A percentile compares a stretch with the other conserved stretches of the same genome.
These are phyloP conservation scores for Pseudonectria buxi DNA, from an alignment of 2,329 filamentous ascomycete species.

Conservation along the genomic window DNA sequence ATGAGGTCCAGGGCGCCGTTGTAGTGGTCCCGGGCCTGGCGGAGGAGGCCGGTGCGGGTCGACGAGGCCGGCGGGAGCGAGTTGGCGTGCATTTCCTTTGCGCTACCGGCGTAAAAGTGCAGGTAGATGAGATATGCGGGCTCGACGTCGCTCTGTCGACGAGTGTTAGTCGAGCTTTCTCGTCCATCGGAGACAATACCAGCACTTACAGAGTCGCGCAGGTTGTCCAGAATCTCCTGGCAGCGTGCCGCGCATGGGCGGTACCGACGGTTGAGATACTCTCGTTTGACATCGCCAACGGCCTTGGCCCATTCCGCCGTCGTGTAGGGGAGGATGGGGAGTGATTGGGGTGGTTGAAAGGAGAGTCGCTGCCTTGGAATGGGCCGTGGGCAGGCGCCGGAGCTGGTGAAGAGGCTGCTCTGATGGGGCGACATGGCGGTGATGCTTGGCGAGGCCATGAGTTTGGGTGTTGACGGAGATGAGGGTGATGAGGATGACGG, in stretches of 20 bases:
- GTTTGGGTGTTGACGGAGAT: too few species aligned
- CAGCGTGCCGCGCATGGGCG: constrained; percentile 48
- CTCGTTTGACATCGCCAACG: constrained; percentile 47
- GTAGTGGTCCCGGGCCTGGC: constrained; percentile 48
- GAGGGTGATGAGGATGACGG: too few species aligned
- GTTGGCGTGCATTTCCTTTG: constrained; percentile 50
- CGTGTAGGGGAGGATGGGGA: constrained; percentile 35
- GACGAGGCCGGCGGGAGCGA: constrained; percentile 39
- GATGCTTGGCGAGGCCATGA: too few species aligned
- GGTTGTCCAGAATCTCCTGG: constrained; percentile 44
- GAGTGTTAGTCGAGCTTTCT: constrained; percentile 8
- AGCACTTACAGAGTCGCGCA: constrained; percentile 38
- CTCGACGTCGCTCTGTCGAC: constrained; percentile 33
- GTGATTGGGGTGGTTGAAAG: constrained; percentile 11
- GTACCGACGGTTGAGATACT: constrained; percentile 44
- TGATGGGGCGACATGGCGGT: too few species aligned
- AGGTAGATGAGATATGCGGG: constrained; percentile 52
- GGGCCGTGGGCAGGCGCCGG: too few species aligned
- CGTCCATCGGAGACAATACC: too few species aligned
- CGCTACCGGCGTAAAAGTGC: constrained; percentile 56
- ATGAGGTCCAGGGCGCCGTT: constrained; percentile 41
- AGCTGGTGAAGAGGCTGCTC: too few species aligned
- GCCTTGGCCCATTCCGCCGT: constrained; percentile 44
- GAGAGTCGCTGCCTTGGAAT: constrained; percentile 8
- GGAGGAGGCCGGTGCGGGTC: constrained; percentile 41